Conservation (phyloP, 176 grass and related monocot species). For the Pontederia paniculata region DNA sequence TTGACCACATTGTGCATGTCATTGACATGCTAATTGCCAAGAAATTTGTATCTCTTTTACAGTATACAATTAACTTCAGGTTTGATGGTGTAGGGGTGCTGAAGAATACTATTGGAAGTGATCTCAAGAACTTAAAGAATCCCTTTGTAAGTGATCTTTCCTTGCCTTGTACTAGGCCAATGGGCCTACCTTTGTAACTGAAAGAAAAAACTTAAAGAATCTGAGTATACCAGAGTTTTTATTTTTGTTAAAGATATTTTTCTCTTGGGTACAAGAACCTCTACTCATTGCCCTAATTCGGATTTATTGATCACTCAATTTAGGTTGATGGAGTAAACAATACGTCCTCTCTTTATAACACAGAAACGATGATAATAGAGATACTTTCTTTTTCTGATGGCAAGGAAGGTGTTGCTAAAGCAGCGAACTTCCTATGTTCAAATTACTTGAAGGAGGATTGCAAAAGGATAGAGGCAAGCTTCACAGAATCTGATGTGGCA, state of each 20-base stretch:
- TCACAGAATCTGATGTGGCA: conserved; percentile 56
- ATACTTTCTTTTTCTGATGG: conserved; percentile 70
- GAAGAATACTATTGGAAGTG: conserved; percentile 46
- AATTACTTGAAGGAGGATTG: conserved; percentile 24
- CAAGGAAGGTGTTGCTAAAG: conserved; percentile 78
- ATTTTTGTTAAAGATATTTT: not conserved
- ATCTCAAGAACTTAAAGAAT: conserved; percentile 38
- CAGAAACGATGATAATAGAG: conserved; percentile 47
- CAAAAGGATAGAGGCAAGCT: conserved; percentile 21
- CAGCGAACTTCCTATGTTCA: conserved; percentile 68
- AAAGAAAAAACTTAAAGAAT: too few relatives aligned
- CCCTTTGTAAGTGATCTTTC: too few relatives aligned
- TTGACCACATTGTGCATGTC: not conserved
- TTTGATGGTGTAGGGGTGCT: conserved; percentile 44
- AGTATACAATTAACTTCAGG: conserved; percentile 1
- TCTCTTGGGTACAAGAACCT: not conserved
- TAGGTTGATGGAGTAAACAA: conserved; percentile 45
- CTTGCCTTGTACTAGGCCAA: too few relatives aligned
- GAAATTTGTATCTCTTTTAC: conserved; percentile 13
- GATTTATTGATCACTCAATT: conserved; percentile 18
- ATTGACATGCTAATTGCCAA: not conserved
- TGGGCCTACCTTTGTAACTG: too few relatives aligned
- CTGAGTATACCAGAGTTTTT: too few relatives aligned
- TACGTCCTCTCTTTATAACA: conserved; percentile 19
- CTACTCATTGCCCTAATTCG: conserved; percentile 8